A percentile compares a stretch with the other conserved stretches of the same genome.
phyloP scores from a whole-genome alignment of 371 early-diverging fungal genomes.

The Rhizopus delemar region DNA sequence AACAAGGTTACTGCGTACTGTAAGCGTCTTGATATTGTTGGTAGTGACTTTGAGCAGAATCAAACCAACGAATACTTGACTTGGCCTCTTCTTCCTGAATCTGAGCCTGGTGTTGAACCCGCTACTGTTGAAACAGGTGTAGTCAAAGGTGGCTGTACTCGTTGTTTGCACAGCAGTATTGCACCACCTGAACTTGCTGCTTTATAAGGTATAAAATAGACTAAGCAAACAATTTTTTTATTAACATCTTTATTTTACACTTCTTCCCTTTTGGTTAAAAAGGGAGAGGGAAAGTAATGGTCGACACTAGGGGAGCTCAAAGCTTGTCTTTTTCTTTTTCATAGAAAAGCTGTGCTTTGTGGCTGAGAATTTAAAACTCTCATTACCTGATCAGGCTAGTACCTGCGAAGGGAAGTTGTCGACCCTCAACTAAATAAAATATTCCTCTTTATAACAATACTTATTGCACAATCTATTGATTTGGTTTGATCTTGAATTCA shows the following conservation, averaged over 20 bases:
- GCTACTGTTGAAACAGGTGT: constrained; percentile 54
- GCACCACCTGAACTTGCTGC: constrained; percentile 21
- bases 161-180: constrained; percentile 18
- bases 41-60: constrained; percentile 59
- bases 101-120: constrained; percentile 37
- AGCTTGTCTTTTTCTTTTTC: constrained; percentile 14
- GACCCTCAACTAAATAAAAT: constrained; percentile 12
- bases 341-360: constrained; percentile 7
- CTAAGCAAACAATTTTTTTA: neutral
- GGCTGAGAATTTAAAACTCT: constrained; percentile 59
- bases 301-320: constrained; percentile 54
- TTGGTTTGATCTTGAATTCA: no score
- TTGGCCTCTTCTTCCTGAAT: constrained; percentile 46
- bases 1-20: constrained; percentile 68
- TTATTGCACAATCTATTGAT: no score
- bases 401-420: constrained; percentile 60
- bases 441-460: no score
- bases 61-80: constrained; percentile 61
- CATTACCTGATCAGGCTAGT: constrained; percentile 60
- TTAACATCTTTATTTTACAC: neutral
- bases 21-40: constrained; percentile 62
- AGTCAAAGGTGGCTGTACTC: constrained; percentile 20
- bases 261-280: constrained; percentile 10
- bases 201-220: neutral
- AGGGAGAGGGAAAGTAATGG: constrained; percentile 19